Evolutionary conservation across 352 stramenopile species (phyloP).

Genomic region (Globisporangium lucens): DNA sequence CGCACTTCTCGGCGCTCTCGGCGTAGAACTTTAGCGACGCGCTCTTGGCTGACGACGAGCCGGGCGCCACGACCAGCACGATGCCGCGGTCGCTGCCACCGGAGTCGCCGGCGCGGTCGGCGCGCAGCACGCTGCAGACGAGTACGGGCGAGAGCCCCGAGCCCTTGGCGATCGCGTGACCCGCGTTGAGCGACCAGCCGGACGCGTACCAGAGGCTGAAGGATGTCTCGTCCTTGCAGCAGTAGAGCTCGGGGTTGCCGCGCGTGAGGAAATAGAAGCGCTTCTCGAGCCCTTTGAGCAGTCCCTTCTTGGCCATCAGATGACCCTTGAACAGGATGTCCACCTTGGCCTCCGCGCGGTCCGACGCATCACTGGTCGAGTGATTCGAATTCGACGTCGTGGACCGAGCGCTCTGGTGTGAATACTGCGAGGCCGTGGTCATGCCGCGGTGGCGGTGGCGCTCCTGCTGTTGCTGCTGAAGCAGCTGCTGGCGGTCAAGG

Average conservation of each 20-base stretch:
- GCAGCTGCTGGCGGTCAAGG: background rate
- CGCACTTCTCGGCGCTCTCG: conserved; percentile 36
- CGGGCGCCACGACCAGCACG: conserved; percentile 29
- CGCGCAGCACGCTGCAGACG: conserved; percentile 54
- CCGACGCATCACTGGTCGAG: conserved; percentile 6
- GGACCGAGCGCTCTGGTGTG: background rate
- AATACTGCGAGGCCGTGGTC: conserved; percentile 12
- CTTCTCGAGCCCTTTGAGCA: conserved; percentile 65
- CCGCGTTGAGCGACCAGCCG: conserved; percentile 34
- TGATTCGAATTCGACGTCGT: background rate
- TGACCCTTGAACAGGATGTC: conserved; percentile 45
- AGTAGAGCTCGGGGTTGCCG: conserved; percentile 41
- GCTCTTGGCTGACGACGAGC: conserved; percentile 39
- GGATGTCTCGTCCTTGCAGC: conserved; percentile 58
- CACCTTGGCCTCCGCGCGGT: conserved; percentile 11
- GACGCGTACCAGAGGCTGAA: conserved; percentile 62
- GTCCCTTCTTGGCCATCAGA: conserved; percentile 33
- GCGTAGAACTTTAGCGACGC: conserved; percentile 40
- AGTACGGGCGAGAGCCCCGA: conserved; percentile 33
- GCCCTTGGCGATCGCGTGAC: conserved; percentile 21
- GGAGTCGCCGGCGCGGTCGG: conserved; percentile 26
- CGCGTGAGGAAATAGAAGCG: conserved; percentile 61
- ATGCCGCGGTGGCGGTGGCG: conserved; percentile 5
- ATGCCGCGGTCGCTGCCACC: conserved; percentile 37
- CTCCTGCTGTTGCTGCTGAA: conserved; percentile 8